phyloP scores from a whole-genome alignment of 192 early-diverging fungal species.

The Coemansia sp. region DNA sequence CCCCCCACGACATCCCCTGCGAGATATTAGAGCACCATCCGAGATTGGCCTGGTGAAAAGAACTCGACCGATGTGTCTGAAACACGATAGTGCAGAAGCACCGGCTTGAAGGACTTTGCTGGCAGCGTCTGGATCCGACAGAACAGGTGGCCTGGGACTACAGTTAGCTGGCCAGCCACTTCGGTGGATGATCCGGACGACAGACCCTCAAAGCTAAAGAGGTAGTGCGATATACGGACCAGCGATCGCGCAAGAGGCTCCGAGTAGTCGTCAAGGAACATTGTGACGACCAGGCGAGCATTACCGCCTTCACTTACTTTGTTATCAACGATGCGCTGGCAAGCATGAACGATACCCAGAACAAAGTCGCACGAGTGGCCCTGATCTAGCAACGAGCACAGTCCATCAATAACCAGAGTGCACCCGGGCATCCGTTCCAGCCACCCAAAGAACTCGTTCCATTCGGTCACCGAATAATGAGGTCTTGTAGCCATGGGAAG shows the following conservation, averaged over 20 bases:
- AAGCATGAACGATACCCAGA: slow-evolving; percentile 14
- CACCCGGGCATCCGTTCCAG: slow-evolving; percentile 12
- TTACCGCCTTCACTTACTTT: not conserved
- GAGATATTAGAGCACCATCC: slow-evolving; percentile 24
- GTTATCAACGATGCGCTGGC: slow-evolving; percentile 26
- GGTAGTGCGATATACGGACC: slow-evolving; percentile 27
- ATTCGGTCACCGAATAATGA: slow-evolving; percentile 22
- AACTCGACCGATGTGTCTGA: slow-evolving; percentile 42
- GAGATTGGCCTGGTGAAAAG: slow-evolving; percentile 51
- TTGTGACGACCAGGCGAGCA: slow-evolving; percentile 18
- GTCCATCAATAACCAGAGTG: slow-evolving; percentile 23
- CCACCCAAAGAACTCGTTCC: slow-evolving; percentile 29
- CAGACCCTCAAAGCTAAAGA: slow-evolving; percentile 31
- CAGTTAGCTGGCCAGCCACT: slow-evolving; percentile 46
- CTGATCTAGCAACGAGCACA: slow-evolving; percentile 34
- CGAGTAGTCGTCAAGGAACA: slow-evolving; percentile 35
- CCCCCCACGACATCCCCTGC: too few relatives aligned
- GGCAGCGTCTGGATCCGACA: slow-evolving; percentile 18
- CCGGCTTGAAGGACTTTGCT: slow-evolving; percentile 26
- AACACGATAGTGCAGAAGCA: slow-evolving; percentile 30
- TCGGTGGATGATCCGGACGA: slow-evolving; percentile 35
- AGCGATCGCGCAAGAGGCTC: slow-evolving; percentile 20
- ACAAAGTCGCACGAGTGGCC: slow-evolving; percentile 8
- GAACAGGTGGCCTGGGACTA: slow-evolving; percentile 33
- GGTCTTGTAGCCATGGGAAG: slow-evolving; percentile 28